These are phyloP conservation scores for Urochloa ruziziensis DNA, from an alignment of 176 grass and related monocot genomes.

Conservation along the genomic window DNA sequence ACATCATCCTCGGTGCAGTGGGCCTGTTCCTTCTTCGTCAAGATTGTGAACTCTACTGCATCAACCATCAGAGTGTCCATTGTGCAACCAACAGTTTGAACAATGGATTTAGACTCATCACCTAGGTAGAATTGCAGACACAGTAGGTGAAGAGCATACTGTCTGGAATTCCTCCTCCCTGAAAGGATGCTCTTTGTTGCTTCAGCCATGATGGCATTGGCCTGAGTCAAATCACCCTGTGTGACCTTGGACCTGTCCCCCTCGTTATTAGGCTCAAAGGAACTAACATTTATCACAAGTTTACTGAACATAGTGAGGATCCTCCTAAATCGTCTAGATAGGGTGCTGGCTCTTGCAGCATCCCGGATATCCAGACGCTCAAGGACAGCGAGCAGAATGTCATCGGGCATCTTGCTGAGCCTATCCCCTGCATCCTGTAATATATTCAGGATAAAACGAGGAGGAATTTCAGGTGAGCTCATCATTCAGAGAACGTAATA, in stretches of 20 bases:
- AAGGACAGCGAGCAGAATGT: background rate
- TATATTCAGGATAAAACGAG: no score
- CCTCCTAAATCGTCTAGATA: background rate
- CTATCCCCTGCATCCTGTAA: background rate
- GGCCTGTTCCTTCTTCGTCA: background rate
- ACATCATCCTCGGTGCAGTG: background rate
- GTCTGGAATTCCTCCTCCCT: background rate
- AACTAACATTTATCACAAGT: background rate
- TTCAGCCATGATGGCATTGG: background rate
- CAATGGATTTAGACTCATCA: background rate
- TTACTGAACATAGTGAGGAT: background rate
- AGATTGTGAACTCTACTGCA: background rate
- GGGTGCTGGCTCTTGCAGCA: background rate
- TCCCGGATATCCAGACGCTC: background rate
- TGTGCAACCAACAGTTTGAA: background rate
- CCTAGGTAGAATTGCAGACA: background rate
- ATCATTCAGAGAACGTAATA: no score
- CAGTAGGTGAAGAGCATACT: background rate
- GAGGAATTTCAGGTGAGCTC: no score
- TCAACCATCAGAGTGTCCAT: background rate
- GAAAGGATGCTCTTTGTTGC: background rate
- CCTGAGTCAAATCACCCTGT: background rate
- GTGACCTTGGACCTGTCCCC: background rate
- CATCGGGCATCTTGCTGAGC: background rate
- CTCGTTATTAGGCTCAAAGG: background rate